Evolutionary conservation across 2,329 filamentous ascomycete species (phyloP), one percentile per base, ranked within the genome.

Genomic region (Teratosphaeria zuluensis): DNA sequence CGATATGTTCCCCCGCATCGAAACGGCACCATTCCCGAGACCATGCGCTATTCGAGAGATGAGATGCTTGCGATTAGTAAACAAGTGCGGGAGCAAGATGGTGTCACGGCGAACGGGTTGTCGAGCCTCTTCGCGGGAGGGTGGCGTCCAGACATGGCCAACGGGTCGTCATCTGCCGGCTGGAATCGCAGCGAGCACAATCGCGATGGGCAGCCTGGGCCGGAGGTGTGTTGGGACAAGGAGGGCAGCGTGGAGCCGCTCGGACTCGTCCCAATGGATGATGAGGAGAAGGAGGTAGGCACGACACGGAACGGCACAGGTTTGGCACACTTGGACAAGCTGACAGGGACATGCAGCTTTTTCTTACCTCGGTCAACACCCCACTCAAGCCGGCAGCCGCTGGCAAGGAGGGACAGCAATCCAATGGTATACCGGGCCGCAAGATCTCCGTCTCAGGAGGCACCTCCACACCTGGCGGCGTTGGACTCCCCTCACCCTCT

Each of bases 151-250:
- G 83, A 85, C 59, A 81, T 85, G 55, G 76, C 84, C 48, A 91
- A 90, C 66, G 85, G 86, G 33, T 68, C 70, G 68, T 80, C 73
- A 68, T 77, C 68, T 54, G 70, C 72, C 30, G 82, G 83, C 57
- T 95, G 90, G 90, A 89, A 88, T 56, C 90, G 92, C 73, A 81
- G 83, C 59, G 91, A 96, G 64, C 82, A 75, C 21, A 38, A 38
- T 54, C 87, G 90, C 70, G 84, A 88, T 63, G 78, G 81, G 62
- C 85, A 85, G 59, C 84, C 88, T 68, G 91, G 92, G 52, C 89
- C 92, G n/a, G 90, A 94, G 62, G 84, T 92, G 51, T 97, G 92
- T 73, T 99, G 92, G 94, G 89, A 95, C 69, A 76, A 82, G 59
- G 81, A 81, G 60, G 90, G 89, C 28, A 81, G 81, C 56, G 80